These are phyloP conservation scores for Fennellomyces sp. DNA, from an alignment of 371 early-diverging fungal species.

Conservation along the genomic window DNA sequence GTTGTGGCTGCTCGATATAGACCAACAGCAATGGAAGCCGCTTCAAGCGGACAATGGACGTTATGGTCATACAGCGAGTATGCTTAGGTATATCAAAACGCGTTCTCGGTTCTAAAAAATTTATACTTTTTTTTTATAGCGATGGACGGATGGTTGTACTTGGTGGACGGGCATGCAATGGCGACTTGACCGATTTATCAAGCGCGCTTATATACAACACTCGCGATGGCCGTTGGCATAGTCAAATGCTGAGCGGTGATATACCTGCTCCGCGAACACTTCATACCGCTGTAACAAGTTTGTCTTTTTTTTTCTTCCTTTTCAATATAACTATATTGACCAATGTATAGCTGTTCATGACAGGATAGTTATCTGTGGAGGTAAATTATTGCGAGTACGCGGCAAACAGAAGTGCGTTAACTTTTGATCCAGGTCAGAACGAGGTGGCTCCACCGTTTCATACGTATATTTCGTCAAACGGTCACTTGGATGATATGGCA, in stretches of 20 bases:
- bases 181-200: conserved; percentile 2
- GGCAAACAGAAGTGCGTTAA: too few relatives aligned
- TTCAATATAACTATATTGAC: neutral
- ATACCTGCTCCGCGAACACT: conserved; percentile 26
- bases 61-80: conserved; percentile 10
- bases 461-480: conserved; percentile 21
- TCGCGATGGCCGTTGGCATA: conserved; percentile 13
- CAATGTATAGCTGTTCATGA: conserved; percentile 16
- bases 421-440: conserved; percentile 36
- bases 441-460: conserved; percentile 30
- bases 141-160: conserved; percentile 2
- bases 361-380: conserved; percentile 30
- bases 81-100: conserved; percentile 19
- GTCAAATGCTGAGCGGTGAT: conserved; percentile 17
- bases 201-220: conserved; percentile 24
- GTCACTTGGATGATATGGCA: conserved; percentile 14
- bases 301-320: neutral
- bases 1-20: conserved; percentile 3
- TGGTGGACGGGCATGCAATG: neutral
- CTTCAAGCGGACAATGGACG: neutral
- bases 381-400: too few relatives aligned
- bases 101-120: too few relatives aligned
- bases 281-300: conserved; percentile 40
- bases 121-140: neutral
- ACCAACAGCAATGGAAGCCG: neutral